A percentile compares a stretch with the other conserved stretches of the same genome.
Conservation (phyloP, 2,329 filamentous ascomycete species). For the Nemania sp. region DNA sequence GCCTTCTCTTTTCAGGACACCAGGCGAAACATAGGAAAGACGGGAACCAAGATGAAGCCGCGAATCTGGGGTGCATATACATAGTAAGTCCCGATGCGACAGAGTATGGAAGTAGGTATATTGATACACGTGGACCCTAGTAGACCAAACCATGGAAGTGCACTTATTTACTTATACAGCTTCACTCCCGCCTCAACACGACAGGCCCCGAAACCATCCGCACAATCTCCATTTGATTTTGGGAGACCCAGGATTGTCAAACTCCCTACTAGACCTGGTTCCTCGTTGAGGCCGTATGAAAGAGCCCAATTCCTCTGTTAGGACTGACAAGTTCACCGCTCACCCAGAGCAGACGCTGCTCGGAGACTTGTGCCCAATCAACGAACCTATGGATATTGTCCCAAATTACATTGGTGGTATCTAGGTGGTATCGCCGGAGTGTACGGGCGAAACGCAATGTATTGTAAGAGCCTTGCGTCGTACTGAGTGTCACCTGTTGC, state of each 20-base stretch:
- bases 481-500: conserved; percentile 28
- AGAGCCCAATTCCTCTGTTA: neutral
- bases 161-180: neutral
- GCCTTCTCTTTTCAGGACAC: neutral
- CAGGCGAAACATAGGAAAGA: neutral
- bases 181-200: too few species aligned
- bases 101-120: neutral
- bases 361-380: neutral
- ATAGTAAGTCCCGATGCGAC: neutral
- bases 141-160: conserved; percentile 1
- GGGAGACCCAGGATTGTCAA: too few species aligned
- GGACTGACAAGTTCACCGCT: conserved; percentile 3
- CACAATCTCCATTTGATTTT: too few species aligned
- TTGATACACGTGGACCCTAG: conserved; percentile 21
- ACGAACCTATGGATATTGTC: neutral
- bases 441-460: conserved; percentile 17
- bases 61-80: conserved; percentile 19
- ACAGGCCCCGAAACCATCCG: too few species aligned
- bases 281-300: neutral
- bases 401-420: conserved; percentile 11
- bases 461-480: conserved; percentile 28
- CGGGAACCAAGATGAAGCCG: conserved; percentile 11
- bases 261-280: too few species aligned
- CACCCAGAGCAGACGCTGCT: neutral
- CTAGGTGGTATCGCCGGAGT: conserved; percentile 24